phyloP scores from a whole-genome alignment of 1,284 basidiomycete genomes.

The Ganoderma boninense region DNA sequence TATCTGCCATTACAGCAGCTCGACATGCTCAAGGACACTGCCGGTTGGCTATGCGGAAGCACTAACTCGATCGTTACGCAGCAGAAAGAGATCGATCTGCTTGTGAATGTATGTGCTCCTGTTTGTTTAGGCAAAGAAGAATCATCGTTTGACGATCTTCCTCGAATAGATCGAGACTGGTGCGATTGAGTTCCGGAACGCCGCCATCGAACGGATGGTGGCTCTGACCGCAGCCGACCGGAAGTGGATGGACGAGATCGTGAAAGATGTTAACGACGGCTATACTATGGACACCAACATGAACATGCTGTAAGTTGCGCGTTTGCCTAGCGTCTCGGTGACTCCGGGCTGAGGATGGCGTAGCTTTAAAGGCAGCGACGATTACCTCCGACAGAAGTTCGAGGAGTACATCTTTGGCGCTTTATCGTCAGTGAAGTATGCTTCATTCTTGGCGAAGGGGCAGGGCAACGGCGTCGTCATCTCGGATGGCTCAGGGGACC shows the following conservation, averaged over 20 bases:
- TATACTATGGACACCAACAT: slow-evolving; percentile 67
- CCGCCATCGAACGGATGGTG: slow-evolving; percentile 79
- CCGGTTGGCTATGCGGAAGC: slow-evolving; percentile 90
- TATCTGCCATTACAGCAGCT: slow-evolving; percentile 97
- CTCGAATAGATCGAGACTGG: slow-evolving; percentile 79
- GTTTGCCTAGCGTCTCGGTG: not conserved
- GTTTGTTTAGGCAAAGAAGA: not conserved
- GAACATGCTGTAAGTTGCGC: slow-evolving; percentile 68
- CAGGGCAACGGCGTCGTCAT: slow-evolving; percentile 70
- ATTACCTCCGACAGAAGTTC: slow-evolving; percentile 90
- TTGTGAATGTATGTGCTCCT: slow-evolving; percentile 79
- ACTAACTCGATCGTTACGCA: slow-evolving; percentile 97
- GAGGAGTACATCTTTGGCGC: slow-evolving; percentile 88
- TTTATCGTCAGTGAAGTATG: slow-evolving; percentile 86
- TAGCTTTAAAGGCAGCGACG: slow-evolving; percentile 92
- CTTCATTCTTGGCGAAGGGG: slow-evolving; percentile 79
- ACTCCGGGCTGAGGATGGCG: not conserved
- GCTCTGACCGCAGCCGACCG: slow-evolving; percentile 92
- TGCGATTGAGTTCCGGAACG: slow-evolving; percentile 85
- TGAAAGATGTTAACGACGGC: slow-evolving; percentile 46
- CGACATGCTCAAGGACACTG: slow-evolving; percentile 84
- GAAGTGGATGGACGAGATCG: slow-evolving; percentile 91
- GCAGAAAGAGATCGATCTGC: slow-evolving; percentile 90
- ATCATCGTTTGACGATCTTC: not conserved
- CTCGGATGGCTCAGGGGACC: slow-evolving; percentile 63